Evolutionary conservation across 805 yeast species (phyloP).

Genomic region (Candida jianshihensis): DNA sequence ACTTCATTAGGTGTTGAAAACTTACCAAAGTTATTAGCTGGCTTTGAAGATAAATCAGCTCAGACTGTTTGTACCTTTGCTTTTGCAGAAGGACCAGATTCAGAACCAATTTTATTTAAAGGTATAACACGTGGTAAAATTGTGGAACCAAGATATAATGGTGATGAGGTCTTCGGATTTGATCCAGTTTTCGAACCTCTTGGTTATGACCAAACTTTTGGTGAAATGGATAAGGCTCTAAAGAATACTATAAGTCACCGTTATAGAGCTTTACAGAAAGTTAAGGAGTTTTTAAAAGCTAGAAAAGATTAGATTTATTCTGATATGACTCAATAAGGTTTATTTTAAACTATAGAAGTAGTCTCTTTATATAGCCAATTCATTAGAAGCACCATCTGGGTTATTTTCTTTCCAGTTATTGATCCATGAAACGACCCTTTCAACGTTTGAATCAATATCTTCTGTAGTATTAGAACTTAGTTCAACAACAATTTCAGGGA

Average conservation of each 20-base stretch:
- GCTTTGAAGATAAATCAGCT: constrained; percentile 80
- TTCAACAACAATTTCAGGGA: constrained; percentile 74
- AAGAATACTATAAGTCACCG: constrained; percentile 88
- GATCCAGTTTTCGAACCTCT: constrained; percentile 84
- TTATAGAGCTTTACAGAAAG: constrained; percentile 69
- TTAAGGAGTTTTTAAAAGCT: constrained; percentile 47
- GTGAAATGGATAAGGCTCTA: constrained; percentile 52
- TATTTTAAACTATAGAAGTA: too few relatives aligned
- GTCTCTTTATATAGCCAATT: constrained; percentile 16
- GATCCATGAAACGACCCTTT: constrained; percentile 68
- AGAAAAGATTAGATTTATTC: too few relatives aligned
- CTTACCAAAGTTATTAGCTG: constrained; percentile 66
- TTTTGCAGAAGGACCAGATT: constrained; percentile 75
- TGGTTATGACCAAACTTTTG: constrained; percentile 72
- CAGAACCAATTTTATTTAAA: constrained; percentile 69
- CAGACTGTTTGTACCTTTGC: constrained; percentile 91
- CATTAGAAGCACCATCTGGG: constrained; percentile 54
- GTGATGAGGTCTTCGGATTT: constrained; percentile 88
- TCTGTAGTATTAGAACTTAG: constrained; percentile 65
- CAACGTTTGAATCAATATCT: constrained; percentile 77
- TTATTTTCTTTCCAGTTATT: constrained; percentile 66
- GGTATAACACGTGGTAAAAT: constrained; percentile 80
- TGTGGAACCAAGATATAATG: constrained; percentile 53
- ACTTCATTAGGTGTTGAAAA: constrained; percentile 69
- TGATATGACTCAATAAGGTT: too few relatives aligned